Percentiles rank a stretch among this genome's conserved stretches.
These are phyloP conservation scores for Diaporthe citri DNA, from an alignment of 2,329 filamentous ascomycete genomes.

Conservation along the genomic window DNA sequence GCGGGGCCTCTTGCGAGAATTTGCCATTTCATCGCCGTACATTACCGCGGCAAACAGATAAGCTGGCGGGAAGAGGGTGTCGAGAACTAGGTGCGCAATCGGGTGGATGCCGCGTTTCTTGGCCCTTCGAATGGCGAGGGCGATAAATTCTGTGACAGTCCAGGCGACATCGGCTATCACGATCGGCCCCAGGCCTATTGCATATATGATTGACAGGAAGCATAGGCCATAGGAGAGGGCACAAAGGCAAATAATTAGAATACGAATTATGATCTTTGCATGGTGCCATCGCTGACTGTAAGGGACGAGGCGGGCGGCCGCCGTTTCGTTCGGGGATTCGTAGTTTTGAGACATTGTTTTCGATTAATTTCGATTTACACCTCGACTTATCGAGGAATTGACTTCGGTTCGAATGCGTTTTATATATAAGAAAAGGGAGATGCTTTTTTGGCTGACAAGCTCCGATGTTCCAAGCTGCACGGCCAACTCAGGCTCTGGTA, in stretches of 20 bases:
- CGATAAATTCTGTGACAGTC: background rate
- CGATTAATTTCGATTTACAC: no score
- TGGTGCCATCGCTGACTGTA: background rate
- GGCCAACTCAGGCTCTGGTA: background rate
- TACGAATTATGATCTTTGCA: background rate
- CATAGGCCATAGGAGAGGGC: background rate
- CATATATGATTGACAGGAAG: background rate
- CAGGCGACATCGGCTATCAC: background rate
- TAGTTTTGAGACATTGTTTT: background rate
- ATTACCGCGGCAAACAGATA: background rate
- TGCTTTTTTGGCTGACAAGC: background rate
- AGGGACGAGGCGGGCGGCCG: background rate
- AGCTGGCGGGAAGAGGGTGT: background rate
- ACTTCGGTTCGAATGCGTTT: background rate
- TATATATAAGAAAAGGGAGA: background rate
- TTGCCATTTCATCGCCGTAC: background rate
- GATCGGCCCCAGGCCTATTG: background rate
- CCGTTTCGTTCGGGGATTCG: background rate
- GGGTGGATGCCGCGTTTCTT: slow-evolving; percentile 11
- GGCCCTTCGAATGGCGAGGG: background rate
- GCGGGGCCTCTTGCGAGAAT: no score
- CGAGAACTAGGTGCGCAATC: background rate
- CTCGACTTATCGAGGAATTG: background rate
- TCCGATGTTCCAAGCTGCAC: no score
- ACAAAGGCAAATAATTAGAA: background rate